Evolutionary conservation across 495 filamentous ascomycete species (phyloP).

Genomic region (Cetradonia linearis): DNA sequence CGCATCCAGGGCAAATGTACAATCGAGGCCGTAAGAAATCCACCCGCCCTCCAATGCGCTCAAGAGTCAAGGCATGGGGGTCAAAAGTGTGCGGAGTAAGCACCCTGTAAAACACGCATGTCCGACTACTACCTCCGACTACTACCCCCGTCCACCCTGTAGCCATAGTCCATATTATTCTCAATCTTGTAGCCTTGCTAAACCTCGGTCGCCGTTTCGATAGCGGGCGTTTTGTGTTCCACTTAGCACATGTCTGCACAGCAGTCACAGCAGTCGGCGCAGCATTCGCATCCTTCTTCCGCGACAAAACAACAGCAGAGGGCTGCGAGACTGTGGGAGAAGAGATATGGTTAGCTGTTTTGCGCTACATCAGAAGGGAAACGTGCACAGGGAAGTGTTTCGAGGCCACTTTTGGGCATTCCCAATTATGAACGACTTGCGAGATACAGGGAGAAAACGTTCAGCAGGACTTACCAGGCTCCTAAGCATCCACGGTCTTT

Average conservation of each 20-base stretch:
- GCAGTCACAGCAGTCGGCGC: conserved; percentile 60
- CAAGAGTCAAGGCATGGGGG: not conserved
- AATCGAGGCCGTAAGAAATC: conserved; percentile 1
- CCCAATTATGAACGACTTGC: not conserved
- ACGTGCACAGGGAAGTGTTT: not conserved
- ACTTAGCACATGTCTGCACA: conserved; percentile 20
- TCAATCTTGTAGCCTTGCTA: not conserved
- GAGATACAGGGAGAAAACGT: not conserved
- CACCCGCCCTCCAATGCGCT: not conserved
- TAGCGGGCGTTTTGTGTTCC: not conserved
- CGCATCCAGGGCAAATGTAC: not conserved
- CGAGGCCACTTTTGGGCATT: not conserved
- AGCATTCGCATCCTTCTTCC: conserved; percentile 71
- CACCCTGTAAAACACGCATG: not conserved
- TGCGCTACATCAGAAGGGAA: not conserved
- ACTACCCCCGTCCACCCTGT: not conserved
- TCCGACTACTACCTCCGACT: not conserved
- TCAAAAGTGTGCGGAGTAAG: not conserved
- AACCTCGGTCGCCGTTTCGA: not conserved
- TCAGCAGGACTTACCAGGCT: conserved; percentile 50
- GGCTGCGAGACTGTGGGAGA: conserved; percentile 44
- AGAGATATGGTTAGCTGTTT: conserved; percentile 15
- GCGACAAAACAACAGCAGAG: conserved; percentile 73
- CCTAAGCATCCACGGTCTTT: conserved; percentile 52
- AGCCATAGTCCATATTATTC: not conserved